A percentile compares a stretch with the other conserved stretches of the same genome.
phyloP scores from a whole-genome alignment of 805 yeast genomes.

The Dipodascus albidus region DNA sequence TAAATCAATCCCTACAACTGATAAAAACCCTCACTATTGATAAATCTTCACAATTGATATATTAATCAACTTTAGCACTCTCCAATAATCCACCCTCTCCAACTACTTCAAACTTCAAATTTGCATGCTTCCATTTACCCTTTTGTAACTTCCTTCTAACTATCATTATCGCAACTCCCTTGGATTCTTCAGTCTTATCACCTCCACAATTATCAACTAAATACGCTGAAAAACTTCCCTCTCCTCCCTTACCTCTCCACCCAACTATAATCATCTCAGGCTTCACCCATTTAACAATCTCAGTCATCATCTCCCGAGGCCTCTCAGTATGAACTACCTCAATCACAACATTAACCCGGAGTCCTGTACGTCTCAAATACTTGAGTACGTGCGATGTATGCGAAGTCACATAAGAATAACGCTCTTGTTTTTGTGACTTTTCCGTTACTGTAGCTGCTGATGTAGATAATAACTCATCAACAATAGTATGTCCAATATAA shows the following conservation, averaged over 20 bases:
- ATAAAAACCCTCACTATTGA: no score
- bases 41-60: no score
- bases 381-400: conserved; percentile 31
- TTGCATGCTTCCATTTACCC: conserved; percentile 46
- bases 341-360: conserved; percentile 61
- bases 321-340: conserved; percentile 69
- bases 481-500: conserved; percentile 43
- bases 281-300: conserved; percentile 55
- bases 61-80: conserved; percentile 1
- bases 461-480: conserved; percentile 16
- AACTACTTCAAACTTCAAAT: conserved; percentile 16
- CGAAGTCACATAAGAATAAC: conserved; percentile 33
- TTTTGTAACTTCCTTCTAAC: conserved; percentile 63
- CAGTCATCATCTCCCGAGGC: conserved; percentile 59
- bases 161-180: conserved; percentile 54
- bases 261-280: conserved; percentile 71
- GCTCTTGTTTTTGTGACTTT: conserved; percentile 26
- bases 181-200: background rate
- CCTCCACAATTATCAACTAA: conserved; percentile 60
- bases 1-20: no score
- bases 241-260: conserved; percentile 51
- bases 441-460: conserved; percentile 3
- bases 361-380: conserved; percentile 49
- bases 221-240: conserved; percentile 64
- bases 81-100: background rate